These are phyloP conservation scores for Thielaviopsis musarum DNA, from an alignment of 2,329 filamentous ascomycete genomes.

Conservation along the genomic window DNA sequence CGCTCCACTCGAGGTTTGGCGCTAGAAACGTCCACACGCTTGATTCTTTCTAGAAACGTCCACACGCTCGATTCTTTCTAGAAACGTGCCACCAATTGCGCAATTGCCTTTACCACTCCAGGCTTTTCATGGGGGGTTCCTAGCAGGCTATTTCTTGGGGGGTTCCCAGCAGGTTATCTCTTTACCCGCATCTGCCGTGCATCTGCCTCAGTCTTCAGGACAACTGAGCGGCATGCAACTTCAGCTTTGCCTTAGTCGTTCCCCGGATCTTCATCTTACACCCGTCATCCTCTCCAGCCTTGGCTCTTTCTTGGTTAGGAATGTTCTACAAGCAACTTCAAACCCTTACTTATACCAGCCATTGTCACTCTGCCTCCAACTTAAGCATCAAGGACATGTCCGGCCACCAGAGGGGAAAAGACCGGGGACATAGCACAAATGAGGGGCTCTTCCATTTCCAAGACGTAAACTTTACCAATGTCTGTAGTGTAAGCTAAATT, in stretches of 20 bases:
- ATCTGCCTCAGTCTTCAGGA: too few species aligned
- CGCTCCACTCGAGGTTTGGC: not conserved
- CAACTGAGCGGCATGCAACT: too few species aligned
- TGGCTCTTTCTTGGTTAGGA: not conserved
- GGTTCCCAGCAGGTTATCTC: too few species aligned
- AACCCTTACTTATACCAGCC: not conserved
- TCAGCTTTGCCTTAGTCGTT: too few species aligned
- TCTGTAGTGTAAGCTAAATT: not conserved
- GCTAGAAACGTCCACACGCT: not conserved
- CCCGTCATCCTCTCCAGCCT: too few species aligned
- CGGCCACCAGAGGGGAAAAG: not conserved
- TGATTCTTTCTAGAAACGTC: not conserved
- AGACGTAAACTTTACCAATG: constrained; percentile 4
- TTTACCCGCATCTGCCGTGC: too few species aligned
- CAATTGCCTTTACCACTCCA: not conserved
- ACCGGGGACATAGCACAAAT: not conserved
- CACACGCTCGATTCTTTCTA: not conserved
- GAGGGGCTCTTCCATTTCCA: not conserved
- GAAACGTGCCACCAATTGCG: not conserved
- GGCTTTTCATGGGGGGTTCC: too few species aligned
- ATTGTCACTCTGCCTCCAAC: too few species aligned
- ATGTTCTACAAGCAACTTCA: constrained; percentile 2
- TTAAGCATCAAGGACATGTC: not conserved
- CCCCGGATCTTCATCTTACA: too few species aligned
- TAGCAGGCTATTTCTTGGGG: too few species aligned